phyloP scores from a whole-genome alignment of 768 basidiomycete species.

The Collybia sordida region DNA sequence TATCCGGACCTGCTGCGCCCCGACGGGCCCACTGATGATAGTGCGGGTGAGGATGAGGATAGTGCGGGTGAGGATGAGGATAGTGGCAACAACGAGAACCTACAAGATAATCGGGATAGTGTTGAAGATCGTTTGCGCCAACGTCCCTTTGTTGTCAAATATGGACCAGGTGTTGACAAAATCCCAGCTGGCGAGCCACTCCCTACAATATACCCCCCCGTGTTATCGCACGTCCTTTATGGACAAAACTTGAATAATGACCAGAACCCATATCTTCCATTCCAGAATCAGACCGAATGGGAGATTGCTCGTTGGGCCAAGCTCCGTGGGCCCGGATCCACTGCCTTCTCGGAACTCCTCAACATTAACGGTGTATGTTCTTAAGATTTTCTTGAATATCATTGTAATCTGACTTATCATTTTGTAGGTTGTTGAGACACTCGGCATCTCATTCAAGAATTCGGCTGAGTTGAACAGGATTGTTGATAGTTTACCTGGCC shows the following conservation, averaged over 20 bases:
- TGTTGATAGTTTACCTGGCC: constrained; percentile 24
- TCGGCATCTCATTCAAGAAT: constrained; percentile 24
- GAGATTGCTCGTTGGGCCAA: constrained; percentile 42
- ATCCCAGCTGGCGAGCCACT: constrained; percentile 6
- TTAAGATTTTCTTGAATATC: not conserved
- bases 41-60: not conserved
- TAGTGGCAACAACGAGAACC: not conserved
- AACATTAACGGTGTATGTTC: constrained; percentile 35
- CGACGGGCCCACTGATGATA: not conserved
- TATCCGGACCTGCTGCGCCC: no score
- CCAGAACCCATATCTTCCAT: constrained; percentile 26
- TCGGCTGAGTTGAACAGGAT: no score
- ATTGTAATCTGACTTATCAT: constrained; percentile 5
- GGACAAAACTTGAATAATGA: not conserved
- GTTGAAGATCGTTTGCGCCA: constrained; percentile 4
- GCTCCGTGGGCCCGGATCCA: constrained; percentile 30
- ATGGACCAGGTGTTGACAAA: not conserved
- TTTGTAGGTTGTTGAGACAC: constrained; percentile 21
- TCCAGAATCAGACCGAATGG: constrained; percentile 34
- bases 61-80: not conserved
- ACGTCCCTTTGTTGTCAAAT: no score
- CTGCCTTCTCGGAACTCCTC: constrained; percentile 37
- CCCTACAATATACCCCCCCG: not conserved
- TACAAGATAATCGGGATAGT: no score
- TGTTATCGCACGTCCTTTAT: constrained; percentile 1